A percentile compares a stretch with the other conserved stretches of the same genome.
phyloP scores from a whole-genome alignment of 1,139 yeast species.

The Protomyces pachydermus region DNA sequence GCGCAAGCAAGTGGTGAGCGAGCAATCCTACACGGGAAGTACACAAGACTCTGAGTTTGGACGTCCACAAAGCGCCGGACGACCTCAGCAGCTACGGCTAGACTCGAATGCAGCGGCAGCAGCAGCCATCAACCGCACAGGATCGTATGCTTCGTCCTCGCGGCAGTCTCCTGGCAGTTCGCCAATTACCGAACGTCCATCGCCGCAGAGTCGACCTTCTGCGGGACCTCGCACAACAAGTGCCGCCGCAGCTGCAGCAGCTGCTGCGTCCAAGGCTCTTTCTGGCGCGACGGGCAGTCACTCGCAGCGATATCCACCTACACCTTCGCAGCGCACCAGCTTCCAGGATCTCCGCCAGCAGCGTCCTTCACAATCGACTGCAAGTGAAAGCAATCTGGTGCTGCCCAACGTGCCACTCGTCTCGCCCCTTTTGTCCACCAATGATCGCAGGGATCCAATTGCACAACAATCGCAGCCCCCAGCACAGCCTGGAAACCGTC shows the following conservation, averaged over 20 bases:
- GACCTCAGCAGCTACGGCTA: constrained; percentile 2
- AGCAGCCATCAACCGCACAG: constrained; percentile 8
- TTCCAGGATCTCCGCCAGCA: background rate
- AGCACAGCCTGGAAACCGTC: constrained; percentile 32
- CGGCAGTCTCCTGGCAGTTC: constrained; percentile 8
- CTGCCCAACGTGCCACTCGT: constrained; percentile 16
- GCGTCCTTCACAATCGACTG: background rate
- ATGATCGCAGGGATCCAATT: background rate
- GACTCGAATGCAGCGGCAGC: constrained; percentile 24
- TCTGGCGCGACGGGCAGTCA: constrained; percentile 9
- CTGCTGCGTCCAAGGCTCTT: constrained; percentile 34
- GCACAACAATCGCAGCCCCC: constrained; percentile 34
- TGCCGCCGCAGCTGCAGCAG: constrained; percentile 33
- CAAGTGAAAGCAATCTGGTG: background rate
- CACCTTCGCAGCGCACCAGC: constrained; percentile 13
- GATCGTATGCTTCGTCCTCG: constrained; percentile 7
- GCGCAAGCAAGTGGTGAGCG: constrained; percentile 16
- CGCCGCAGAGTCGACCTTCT: constrained; percentile 5
- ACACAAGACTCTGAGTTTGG: background rate
- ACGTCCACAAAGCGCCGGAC: constrained; percentile 1
- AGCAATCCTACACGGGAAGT: constrained; percentile 11
- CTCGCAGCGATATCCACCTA: background rate
- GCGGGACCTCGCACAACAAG: constrained; percentile 24
- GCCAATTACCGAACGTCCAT: constrained; percentile 11
- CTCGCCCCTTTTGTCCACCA: constrained; percentile 12